Percentiles rank a stretch among this genome's conserved stretches.
These are phyloP conservation scores for Pseudonectria foliicola DNA, from an alignment of 2,329 filamentous ascomycete species.

Conservation along the genomic window DNA sequence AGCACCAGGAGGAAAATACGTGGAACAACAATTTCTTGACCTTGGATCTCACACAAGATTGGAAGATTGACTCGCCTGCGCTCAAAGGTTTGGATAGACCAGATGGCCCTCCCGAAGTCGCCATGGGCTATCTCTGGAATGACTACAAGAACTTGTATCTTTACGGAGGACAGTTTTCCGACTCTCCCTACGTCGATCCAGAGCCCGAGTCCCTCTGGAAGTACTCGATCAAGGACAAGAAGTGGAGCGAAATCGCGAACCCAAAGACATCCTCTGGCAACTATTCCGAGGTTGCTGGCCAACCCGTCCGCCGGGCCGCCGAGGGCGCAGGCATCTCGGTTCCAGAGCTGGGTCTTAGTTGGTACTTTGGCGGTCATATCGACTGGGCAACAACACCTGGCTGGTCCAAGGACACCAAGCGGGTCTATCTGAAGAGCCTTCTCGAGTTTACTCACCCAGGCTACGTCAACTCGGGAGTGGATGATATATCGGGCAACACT, in stretches of 20 bases:
- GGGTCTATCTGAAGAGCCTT: constrained; percentile 66
- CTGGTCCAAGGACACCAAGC: constrained; percentile 58
- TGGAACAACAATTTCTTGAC: constrained; percentile 73
- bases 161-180: constrained; percentile 69
- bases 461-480: constrained; percentile 55
- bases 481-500: constrained; percentile 43
- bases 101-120: constrained; percentile 62
- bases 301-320: constrained; percentile 59
- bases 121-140: constrained; percentile 70
- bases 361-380: constrained; percentile 73
- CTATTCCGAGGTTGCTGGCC: constrained; percentile 48
- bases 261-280: constrained; percentile 58
- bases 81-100: constrained; percentile 56
- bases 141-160: constrained; percentile 63
- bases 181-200: constrained; percentile 50
- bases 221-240: constrained; percentile 52
- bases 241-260: constrained; percentile 56
- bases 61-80: constrained; percentile 58
- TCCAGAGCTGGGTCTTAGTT: constrained; percentile 61
- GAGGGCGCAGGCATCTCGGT: constrained; percentile 69
- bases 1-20: constrained; percentile 53
- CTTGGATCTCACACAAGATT: constrained; percentile 66
- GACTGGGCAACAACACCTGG: constrained; percentile 52
- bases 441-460: constrained; percentile 72
- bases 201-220: constrained; percentile 59